Base-by-base conservation (phyloP, 352 stramenopile genomes). In the Globisporangium okanoganense region DNA sequence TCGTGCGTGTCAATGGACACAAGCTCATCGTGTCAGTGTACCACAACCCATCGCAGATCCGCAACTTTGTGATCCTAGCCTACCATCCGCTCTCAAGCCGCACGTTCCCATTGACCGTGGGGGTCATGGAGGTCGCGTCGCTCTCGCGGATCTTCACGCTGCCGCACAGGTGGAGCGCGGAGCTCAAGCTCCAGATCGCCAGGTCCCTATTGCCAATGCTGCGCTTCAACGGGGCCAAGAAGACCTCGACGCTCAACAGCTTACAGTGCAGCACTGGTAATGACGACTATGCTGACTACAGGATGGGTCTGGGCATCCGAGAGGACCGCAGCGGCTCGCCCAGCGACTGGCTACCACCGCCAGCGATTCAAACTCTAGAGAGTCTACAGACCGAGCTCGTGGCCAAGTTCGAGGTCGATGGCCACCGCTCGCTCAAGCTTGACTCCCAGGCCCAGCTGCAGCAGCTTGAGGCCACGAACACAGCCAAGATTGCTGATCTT, bases 11-110 rank as follows among this genome's bases (percentile, higher is more conserved):
- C 45, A 72, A 66, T n/a, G 76, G 78, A 22, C 69, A 77, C 29
- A 45, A 45, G 4, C 76, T 88, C 31, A 72, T 77, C 53, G 61
- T 92, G 12, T 87, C 82, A 9, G 65, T 92, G 24, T 82, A 87
- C 49, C 78, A 92, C 49, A 79, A 77, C 38, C 79, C 82, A 2
- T 51, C 66, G 12, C 82, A 88, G 49, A 68, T 76, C 9, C 74
- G 76, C 20, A 92, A 79, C 58, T 73, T 92, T 31, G 35, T 76
- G 4, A 56, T 90, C 1, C 38, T 72, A 1, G 82, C 71, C 31
- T 89, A 88, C 56, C 71, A 88, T 18, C 72, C 82, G 5, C 60
- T 48, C 8, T 65, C 76, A 1, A 82, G 69, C 8, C 62, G 62
- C 10, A 83, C 66, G 5, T 79, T 83, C 33, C 57, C 48, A 6